Evolutionary conservation across 2,329 filamentous ascomycete genomes (phyloP), one percentile per base, ranked within the genome.

Genomic region (Aspergillus hortae): DNA sequence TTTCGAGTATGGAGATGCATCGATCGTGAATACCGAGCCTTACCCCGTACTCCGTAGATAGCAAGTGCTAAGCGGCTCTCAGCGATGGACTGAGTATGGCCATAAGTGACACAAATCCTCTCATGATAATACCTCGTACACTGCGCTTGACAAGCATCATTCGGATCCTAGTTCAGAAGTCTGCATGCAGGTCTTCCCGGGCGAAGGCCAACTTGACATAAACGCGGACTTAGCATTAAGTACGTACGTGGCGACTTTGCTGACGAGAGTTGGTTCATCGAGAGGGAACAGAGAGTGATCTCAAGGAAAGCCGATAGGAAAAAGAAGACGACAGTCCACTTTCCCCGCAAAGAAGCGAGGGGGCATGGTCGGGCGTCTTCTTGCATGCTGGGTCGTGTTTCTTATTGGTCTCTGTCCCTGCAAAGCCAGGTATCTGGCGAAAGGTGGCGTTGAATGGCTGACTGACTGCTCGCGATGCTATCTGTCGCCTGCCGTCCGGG

Each of bases 321-420:
- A 42, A 42, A 23, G 17, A 7, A 21, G 49, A 33, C 41, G 50
- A 48, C 45, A 36, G 21, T 49, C 46, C 45, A 41, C 32, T 56
- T 60, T 51, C 57, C 58, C 58, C 60, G 57, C 60, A 61, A 49
- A 49, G 49, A 53, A 42, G 40, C 40, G 40, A 42, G 40, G 40
- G 40, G 40, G 40, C 15, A 17, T 42, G n/a, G 19, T 42, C 40
- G 6, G 14, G 6, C 19, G 15, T 42, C 40, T 15, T 48, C 46
- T 45, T 46, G 32, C 40, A 44, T 52, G 43, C 5, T 10, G 4
- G 17, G 17, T 5, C 3, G 6, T 17, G 5, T 23, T 10, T 15
- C 17, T 42, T 3, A 17, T 21, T 42, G 11, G 15, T 42, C 14
- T 38, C 14, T 3, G n/a, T 19, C 10, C 6, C 19, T 42, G 40